Evolutionary conservation across 1,284 basidiomycete genomes (phyloP), one percentile per base, ranked within the genome.

Genomic region (Ustilago lituana): DNA sequence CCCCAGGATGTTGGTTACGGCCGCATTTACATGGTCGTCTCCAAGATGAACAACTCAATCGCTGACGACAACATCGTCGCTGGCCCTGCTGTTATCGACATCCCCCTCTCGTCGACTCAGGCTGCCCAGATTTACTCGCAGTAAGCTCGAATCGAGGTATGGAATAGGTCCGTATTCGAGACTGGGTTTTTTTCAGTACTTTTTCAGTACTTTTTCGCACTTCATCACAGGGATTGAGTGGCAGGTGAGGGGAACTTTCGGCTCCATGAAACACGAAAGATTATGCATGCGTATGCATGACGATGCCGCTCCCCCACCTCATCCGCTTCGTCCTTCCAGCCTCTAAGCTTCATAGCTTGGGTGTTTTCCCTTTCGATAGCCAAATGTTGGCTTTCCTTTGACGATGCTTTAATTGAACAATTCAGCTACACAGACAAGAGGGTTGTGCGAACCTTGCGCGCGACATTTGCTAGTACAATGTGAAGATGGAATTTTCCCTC

Each of bases 31-130:
- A 76, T 74, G 48, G 81, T 82, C 66, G 82, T 83, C 4, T 69
- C 79, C 48, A 71, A 85, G 60, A 55, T 50, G 17, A 26, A 37
- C 32, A 76, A 81, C 47, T 81, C 78, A 31, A 74, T 85, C 51
- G 74, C 81, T 27, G 85, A 85, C 59, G 61, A 62, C 32, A 83
- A 76, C 50, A 84, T 83, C 14, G 82, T 87, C 52, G 86, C 86
- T 29, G 86, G 86, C 1, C 85, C 86, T 20, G 83, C 82, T 3
- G 81, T 87, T 38, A 66, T 85, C 63, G 61, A 81, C 76, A 63
- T 78, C 59, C 40, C 60, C 40, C 60, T 76, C 55, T 27, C 67
- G 12, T 2, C 72, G 35, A 22, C 44, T 49, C n/a, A 76, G 69
- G 58, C 71, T 51, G 56, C 53, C 35, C 1, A 49, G 39, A 41